These are phyloP conservation scores for Colletotrichum sp. DNA, from an alignment of 2,329 filamentous ascomycete genomes.

Conservation along the genomic window DNA sequence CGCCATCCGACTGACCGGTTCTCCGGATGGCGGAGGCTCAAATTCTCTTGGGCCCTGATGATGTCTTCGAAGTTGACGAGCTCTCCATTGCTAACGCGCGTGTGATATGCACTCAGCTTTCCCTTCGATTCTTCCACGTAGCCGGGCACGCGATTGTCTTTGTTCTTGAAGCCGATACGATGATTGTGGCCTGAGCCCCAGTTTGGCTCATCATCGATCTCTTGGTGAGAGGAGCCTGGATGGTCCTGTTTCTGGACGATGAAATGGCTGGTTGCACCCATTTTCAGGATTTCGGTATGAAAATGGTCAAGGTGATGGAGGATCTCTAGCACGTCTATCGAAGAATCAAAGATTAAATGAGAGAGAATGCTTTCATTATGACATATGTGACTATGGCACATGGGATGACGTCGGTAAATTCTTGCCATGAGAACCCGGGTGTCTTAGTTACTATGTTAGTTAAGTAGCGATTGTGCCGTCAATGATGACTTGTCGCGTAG, in stretches of 20 bases:
- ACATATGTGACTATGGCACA: too few species aligned
- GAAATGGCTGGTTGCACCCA: slow-evolving; percentile 14
- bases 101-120: neutral
- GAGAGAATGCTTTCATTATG: too few species aligned
- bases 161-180: slow-evolving; percentile 42
- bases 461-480: too few species aligned
- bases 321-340: too few species aligned
- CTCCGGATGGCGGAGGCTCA: slow-evolving; percentile 47
- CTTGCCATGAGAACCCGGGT: too few species aligned
- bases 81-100: slow-evolving; percentile 26
- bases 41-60: slow-evolving; percentile 40
- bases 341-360: too few species aligned
- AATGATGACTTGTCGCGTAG: too few species aligned
- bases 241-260: slow-evolving; percentile 26
- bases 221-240: slow-evolving; percentile 41
- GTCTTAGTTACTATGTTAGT: too few species aligned
- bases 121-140: slow-evolving; percentile 16
- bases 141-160: slow-evolving; percentile 39
- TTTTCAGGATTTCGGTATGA: neutral
- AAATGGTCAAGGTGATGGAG: too few species aligned
- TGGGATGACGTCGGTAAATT: too few species aligned
- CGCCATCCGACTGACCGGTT: slow-evolving; percentile 52
- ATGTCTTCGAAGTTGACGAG: slow-evolving; percentile 44
- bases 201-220: slow-evolving; percentile 47
- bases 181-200: slow-evolving; percentile 43